Base-by-base conservation (phyloP, 441 rosid species). In the Erodium texanum region DNA sequence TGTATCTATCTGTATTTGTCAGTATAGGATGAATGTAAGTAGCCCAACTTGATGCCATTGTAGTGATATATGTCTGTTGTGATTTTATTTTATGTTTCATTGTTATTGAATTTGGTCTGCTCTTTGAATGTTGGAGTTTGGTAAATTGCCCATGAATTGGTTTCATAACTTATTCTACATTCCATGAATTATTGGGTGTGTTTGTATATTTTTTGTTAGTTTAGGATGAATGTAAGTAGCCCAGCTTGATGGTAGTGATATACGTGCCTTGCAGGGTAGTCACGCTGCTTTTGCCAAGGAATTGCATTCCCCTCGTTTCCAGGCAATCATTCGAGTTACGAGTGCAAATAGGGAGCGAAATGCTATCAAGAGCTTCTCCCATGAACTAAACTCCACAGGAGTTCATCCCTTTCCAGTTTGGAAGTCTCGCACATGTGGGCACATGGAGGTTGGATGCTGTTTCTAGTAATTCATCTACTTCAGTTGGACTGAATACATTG, bases 301-400 rank as follows among this genome's bases (percentile, higher is more conserved):
- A 83, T 80, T 90, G 67, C 95, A 86, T 71, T 92, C 96, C 66
- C 98, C 96, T 5, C 84, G 92, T 20, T 92, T 92, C 74, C 97
- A 89, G 75, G 98, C 97, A 56, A 82, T 95, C 32, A 61, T 92
- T 77, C 92, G 87, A 43, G 85, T 87, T 34, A 90, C 98, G 0
- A 86, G 95, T 77, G 92, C 93, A 67, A 80, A 91, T 72, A 86
- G 72, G 75, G 90, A 84, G 86, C 90, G 81, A 78, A 76, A 88
- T 52, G 86, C 89, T 12, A 84, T 92, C 73, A 92, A 95, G 80
- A 89, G 97, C 81, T 95, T 90, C 85, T 95, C 99, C 70, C 98
- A 92, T 36, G 97, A 95, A 77, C 98, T 95, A 63, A 95, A 92
- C 79, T 92, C 99, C 43, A 92, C 90, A 84, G 99, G 99, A 24